These are phyloP conservation scores for Fraxinus floribunda DNA, from an alignment of 305 asterid species.

Conservation along the genomic window DNA sequence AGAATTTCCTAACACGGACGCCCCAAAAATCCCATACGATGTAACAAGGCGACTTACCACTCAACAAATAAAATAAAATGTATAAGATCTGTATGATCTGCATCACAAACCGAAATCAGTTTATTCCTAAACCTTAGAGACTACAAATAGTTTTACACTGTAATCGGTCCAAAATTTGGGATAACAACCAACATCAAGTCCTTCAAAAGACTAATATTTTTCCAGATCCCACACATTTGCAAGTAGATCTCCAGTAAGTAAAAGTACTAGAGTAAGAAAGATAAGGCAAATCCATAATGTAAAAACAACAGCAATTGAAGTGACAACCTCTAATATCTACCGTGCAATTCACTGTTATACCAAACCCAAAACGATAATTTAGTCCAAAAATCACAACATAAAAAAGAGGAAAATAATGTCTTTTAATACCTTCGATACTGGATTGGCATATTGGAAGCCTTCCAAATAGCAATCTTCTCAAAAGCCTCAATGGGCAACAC, in stretches of 20 bases:
- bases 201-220: not conserved
- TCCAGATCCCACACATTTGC: not conserved
- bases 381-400: not conserved
- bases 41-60: not conserved
- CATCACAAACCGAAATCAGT: not conserved
- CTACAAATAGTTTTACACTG: not conserved
- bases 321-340: not conserved
- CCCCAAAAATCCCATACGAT: not conserved
- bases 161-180: not conserved
- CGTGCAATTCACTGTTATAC: not conserved
- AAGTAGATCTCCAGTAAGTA: not conserved
- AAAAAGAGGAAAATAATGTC: not conserved
- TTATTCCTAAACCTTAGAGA: not conserved
- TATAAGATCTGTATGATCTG: not conserved
- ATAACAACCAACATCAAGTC: not conserved
- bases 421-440: constrained; percentile 59
- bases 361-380: not conserved
- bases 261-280: not conserved
- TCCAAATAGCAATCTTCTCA: constrained; percentile 95
- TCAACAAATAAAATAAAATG: not conserved
- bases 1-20: not conserved
- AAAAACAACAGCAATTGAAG: not conserved
- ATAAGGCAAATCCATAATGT: not conserved
- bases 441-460: constrained; percentile 82
- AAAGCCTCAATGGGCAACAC: constrained; percentile 84